Base-by-base conservation (phyloP, 164 flowering plant genomes). In the Platanus orientalis region DNA sequence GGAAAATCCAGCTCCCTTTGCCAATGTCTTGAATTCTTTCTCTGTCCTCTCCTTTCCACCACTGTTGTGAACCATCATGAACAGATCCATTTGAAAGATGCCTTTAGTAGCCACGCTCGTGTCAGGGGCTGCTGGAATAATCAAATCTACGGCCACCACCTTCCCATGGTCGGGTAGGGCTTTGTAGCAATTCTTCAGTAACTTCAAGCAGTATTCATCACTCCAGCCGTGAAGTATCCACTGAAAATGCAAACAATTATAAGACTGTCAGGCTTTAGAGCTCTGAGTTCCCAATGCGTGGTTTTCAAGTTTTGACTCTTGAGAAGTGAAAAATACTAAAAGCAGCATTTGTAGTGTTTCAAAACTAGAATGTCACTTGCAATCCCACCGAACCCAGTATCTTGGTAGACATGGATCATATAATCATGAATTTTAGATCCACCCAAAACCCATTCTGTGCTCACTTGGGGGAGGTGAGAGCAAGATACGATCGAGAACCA, bases 141-240 rank as follows among this genome's bases (percentile, higher is more conserved):
- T 25, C 7, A 14, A 23, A 39, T 61, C 67, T 1, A 57, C 61
- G 5, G 64, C 45, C 52, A 79, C 75, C 71, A 74, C 47, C 32
- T 68, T 69, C 65, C 76, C 53, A 32, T 4, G 9, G 9, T 32
- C 0, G 5, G 39, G 39, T 32, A 32, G 9, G 5, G 39, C 39
- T 32, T 69, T 62, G 25, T 63, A 71, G 19, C 69, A 70, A 57
- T 72, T 71, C 44, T 69, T 53, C 50, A 73, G 21, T 42, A 73
- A 26, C 21, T 57, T 69, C 47, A 66, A 19, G 53, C 76, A 69
- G 2, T 32, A 9, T 32, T 57, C 24, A 40, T 73, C 67, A 27
- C 67, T 61, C 73, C 76, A 73, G 40, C 57, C 65, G 27, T 68
- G 76, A 47, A 73, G 60, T 49, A 73, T 61, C 60, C 63, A 60